Evolutionary conservation across 768 basidiomycete species (phyloP), one percentile per base, ranked within the genome.

Genomic region (Pleurotus sapidus): DNA sequence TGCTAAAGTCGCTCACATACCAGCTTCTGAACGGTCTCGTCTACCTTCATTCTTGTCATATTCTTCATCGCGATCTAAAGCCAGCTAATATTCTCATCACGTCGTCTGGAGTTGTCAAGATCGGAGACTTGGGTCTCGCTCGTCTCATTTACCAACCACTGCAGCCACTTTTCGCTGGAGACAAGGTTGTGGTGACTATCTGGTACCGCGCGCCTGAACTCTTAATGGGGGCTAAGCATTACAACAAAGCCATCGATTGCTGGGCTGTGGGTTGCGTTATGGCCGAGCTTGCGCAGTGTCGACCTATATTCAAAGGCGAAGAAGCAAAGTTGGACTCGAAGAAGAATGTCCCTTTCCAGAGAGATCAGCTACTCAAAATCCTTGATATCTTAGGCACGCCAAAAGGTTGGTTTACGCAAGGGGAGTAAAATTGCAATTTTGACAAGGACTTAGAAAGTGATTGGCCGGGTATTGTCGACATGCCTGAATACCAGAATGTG

Each of bases 201-300:
- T 98, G 97, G 97, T 99, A 99, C 69, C 91, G 97, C 53, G 93
- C 94, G 5, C 97, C 97, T 0, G 97, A 99, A 68, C 84, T 99
- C 2, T 81, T 99, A 8, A 81, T 99, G 74, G 96, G 97, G 24
- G 94, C 96, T 0, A 93, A 95, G 61, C 97, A 99, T 71, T 99
- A 99, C 70, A 96, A 97, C 62, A 94, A 93, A 63, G 91, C 95
- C 3, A 87, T 98, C 40, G 95, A 99, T 68, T 87, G 93, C 55
- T 99, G 97, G 97, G 95, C 97, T 23, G 87, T 98, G 4, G 97
- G 95, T 0, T 99, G 97, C 68, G 98, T 99, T 45, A 89, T 96
- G 74, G 97, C 95, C 1, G 97, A 99, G 72, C 75, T 99, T 17
- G 87, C 97, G 1, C 94, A 93, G 60, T 72, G 98, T 46, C 77